A percentile compares a stretch with the other conserved stretches of the same genome.
These are phyloP conservation scores for Aspergillus sp. DNA, from an alignment of 2,329 filamentous ascomycete species.

Conservation along the genomic window DNA sequence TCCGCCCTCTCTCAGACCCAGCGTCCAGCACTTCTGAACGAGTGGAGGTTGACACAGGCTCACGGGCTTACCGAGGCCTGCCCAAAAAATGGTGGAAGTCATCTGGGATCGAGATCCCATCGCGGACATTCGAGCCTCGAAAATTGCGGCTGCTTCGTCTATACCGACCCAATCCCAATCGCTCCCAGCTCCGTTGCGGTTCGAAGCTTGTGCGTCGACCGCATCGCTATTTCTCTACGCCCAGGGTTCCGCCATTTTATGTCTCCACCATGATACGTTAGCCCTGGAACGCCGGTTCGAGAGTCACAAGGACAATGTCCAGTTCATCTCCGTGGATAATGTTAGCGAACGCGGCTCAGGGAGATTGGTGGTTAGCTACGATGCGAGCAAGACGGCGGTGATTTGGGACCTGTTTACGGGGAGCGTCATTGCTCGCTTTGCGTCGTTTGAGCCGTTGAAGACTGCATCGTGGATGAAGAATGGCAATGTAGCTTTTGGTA, in stretches of 20 bases:
- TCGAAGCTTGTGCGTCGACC: slow-evolving; percentile 88
- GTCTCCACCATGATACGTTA: slow-evolving; percentile 88
- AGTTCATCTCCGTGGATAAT: slow-evolving; percentile 85
- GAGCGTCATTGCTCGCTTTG: slow-evolving; percentile 86
- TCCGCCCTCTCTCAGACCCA: background rate
- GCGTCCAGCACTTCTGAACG: background rate
- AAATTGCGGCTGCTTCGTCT: slow-evolving; percentile 49
- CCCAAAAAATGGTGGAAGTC: slow-evolving; percentile 55
- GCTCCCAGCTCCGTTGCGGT: slow-evolving; percentile 49
- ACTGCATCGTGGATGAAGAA: slow-evolving; percentile 95
- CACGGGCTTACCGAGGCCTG: background rate
- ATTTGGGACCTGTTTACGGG: slow-evolving; percentile 96
- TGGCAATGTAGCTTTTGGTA: slow-evolving; percentile 95
- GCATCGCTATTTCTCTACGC: slow-evolving; percentile 88
- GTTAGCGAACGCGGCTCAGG: slow-evolving; percentile 83
- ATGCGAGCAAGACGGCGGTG: slow-evolving; percentile 85
- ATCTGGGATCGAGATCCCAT: slow-evolving; percentile 61
- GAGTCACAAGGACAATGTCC: slow-evolving; percentile 77
- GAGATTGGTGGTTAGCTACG: slow-evolving; percentile 87
- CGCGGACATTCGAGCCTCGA: slow-evolving; percentile 58
- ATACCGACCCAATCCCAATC: slow-evolving; percentile 22
- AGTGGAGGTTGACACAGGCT: background rate
- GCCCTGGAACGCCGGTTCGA: slow-evolving; percentile 85
- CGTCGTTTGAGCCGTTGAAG: slow-evolving; percentile 81
- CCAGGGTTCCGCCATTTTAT: slow-evolving; percentile 76